These are phyloP conservation scores for Lachnellula suecica DNA, from an alignment of 2,329 filamentous ascomycete species.

Conservation along the genomic window DNA sequence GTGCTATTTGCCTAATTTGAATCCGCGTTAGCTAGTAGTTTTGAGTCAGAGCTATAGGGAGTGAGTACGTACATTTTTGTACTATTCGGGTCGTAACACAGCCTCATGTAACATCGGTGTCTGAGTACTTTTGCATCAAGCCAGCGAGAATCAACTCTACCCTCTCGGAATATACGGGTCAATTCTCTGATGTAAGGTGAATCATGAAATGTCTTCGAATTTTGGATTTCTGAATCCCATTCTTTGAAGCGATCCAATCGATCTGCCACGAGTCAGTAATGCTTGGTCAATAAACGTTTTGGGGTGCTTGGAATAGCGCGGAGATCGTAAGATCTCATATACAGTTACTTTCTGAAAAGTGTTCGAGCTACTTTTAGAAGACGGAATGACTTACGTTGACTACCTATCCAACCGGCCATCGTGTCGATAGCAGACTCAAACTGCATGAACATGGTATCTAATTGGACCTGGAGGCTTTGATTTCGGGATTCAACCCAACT, in stretches of 20 bases:
- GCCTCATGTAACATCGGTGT: neutral
- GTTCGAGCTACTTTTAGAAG: no score
- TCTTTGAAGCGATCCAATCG: neutral
- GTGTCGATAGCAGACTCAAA: neutral
- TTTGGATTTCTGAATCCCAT: neutral
- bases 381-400: no score
- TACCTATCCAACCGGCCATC: neutral
- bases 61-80: no score
- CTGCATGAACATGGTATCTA: neutral
- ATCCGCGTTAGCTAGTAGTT: no score
- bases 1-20: no score
- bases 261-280: no score
- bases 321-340: no score
- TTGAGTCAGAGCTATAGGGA: no score
- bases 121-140: neutral
- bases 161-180: neutral
- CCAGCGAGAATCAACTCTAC: neutral
- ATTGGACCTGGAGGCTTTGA: neutral
- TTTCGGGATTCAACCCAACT: neutral
- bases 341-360: no score
- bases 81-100: neutral
- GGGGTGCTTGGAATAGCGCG: no score
- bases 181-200: neutral
- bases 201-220: neutral
- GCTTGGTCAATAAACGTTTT: no score